phyloP scores from a whole-genome alignment of 257 asterid species.

The Leptodermis oblonga region DNA sequence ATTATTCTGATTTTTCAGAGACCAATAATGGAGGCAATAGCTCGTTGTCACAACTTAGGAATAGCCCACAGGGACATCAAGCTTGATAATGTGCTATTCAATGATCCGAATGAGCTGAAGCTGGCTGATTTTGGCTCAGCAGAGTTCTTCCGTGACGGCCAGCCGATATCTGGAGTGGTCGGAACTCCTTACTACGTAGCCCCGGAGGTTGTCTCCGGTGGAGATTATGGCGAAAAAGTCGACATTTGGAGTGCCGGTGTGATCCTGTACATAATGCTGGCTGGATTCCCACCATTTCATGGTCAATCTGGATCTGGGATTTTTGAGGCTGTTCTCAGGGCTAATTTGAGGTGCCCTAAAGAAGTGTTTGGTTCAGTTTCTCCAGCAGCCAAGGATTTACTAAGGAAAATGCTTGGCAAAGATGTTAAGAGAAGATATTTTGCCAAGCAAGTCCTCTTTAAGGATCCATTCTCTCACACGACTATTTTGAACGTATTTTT shows the following conservation, averaged over 20 bases:
- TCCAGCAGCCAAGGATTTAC: conserved; percentile 31
- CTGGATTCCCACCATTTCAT: conserved; percentile 37
- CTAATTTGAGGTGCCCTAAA: conserved; percentile 29
- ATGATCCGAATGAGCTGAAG: conserved; percentile 43
- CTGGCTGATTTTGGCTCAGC: conserved; percentile 85
- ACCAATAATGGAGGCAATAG: conserved; percentile 75
- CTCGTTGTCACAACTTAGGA: conserved; percentile 64
- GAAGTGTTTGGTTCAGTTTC: conserved; percentile 28
- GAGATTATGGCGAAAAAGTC: conserved; percentile 26
- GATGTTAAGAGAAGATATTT: conserved; percentile 32
- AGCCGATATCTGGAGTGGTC: conserved; percentile 31
- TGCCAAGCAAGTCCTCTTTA: conserved; percentile 38
- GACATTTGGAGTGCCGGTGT: conserved; percentile 45
- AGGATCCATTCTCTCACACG: neutral
- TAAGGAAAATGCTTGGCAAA: conserved; percentile 36
- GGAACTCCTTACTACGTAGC: conserved; percentile 43
- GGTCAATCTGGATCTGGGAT: conserved; percentile 27
- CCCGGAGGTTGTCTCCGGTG: conserved; percentile 30
- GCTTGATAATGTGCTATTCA: conserved; percentile 71
- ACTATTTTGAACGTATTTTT: neutral
- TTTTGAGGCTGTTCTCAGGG: conserved; percentile 35
- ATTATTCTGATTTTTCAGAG: conserved; percentile 26
- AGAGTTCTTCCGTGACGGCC: conserved; percentile 40
- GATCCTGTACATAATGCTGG: conserved; percentile 32
- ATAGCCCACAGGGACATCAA: conserved; percentile 77